These are phyloP conservation scores for Petunia axillaris DNA, from an alignment of 257 asterid species.

Conservation along the genomic window DNA sequence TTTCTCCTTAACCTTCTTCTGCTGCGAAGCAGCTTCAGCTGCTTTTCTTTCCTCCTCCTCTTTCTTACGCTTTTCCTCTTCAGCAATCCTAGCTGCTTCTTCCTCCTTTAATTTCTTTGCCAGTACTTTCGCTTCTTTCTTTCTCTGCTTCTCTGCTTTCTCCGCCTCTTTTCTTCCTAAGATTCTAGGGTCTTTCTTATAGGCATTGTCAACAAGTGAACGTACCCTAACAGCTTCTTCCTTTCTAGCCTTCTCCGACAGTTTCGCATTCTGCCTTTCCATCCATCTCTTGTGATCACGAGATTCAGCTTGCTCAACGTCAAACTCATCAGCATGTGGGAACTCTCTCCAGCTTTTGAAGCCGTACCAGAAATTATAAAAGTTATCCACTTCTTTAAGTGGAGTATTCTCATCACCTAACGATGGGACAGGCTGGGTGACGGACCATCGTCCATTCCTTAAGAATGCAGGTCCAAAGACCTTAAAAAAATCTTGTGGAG, in stretches of 20 bases:
- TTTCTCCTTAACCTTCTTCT: constrained; percentile 74
- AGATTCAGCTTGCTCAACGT: constrained; percentile 90
- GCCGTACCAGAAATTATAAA: constrained; percentile 87
- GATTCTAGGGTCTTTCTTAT: constrained; percentile 86
- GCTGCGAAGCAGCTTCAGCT: constrained; percentile 82
- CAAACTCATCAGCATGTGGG: constrained; percentile 97
- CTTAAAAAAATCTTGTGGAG: constrained; percentile 90
- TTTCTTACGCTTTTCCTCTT: constrained; percentile 75
- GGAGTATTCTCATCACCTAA: constrained; percentile 79
- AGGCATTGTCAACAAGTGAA: constrained; percentile 88
- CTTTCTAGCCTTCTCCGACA: constrained; percentile 91
- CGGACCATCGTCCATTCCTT: constrained; percentile 99
- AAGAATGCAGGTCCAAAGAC: constrained; percentile 94
- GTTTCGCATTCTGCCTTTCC: constrained; percentile 96
- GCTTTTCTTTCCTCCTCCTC: constrained; percentile 79
- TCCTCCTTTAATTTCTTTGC: constrained; percentile 91
- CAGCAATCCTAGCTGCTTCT: constrained; percentile 72
- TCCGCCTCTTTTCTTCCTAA: constrained; percentile 76
- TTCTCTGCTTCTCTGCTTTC: constrained; percentile 87
- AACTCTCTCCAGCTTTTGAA: constrained; percentile 98
- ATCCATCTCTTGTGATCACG: constrained; percentile 97
- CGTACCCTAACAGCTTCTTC: constrained; percentile 83
- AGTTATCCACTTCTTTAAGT: constrained; percentile 68
- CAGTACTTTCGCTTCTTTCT: constrained; percentile 78
- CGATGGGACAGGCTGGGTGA: constrained; percentile 64